Evolutionary conservation across 2,329 filamentous ascomycete genomes (phyloP).

Genomic region (Microsporum audouinii): DNA sequence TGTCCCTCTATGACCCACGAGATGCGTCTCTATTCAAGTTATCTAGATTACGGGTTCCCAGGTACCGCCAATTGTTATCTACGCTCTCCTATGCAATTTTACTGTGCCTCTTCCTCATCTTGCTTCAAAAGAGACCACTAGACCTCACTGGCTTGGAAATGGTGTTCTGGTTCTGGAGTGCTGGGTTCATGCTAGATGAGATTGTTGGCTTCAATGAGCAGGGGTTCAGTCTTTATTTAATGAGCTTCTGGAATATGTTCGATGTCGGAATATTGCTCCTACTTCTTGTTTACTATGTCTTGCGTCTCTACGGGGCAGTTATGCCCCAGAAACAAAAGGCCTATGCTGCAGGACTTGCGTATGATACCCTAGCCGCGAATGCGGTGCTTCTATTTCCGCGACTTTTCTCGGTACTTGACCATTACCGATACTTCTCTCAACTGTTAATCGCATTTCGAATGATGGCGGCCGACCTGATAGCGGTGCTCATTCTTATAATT

Average conservation of each 20-base stretch:
- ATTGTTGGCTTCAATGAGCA: constrained; percentile 94
- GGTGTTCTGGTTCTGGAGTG: constrained; percentile 95
- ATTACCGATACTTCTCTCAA: constrained; percentile 93
- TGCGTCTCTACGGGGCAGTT: constrained; percentile 78
- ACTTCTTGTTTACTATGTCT: constrained; percentile 77
- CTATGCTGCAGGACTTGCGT: constrained; percentile 70
- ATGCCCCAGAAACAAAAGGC: constrained; percentile 59
- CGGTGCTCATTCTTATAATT: constrained; percentile 70
- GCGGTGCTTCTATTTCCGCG: constrained; percentile 82
- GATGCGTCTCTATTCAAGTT: constrained; percentile 87
- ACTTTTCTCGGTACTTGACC: constrained; percentile 84
- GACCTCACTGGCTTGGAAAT: constrained; percentile 76
- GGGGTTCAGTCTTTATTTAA: constrained; percentile 89
- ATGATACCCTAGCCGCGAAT: constrained; percentile 86
- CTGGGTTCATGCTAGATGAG: constrained; percentile 93
- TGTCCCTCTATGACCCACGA: constrained; percentile 77
- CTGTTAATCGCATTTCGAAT: constrained; percentile 85
- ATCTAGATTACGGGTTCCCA: constrained; percentile 77
- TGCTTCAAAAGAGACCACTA: constrained; percentile 62
- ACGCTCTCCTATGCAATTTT: constrained; percentile 78
- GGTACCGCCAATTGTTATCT: constrained; percentile 82
- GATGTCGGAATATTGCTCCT: constrained; percentile 80
- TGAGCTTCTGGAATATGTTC: constrained; percentile 97
- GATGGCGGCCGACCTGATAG: constrained; percentile 82
- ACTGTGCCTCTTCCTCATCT: constrained; percentile 72